Base-by-base conservation (phyloP, 495 filamentous ascomycete species). In the Peziza echinospora region DNA sequence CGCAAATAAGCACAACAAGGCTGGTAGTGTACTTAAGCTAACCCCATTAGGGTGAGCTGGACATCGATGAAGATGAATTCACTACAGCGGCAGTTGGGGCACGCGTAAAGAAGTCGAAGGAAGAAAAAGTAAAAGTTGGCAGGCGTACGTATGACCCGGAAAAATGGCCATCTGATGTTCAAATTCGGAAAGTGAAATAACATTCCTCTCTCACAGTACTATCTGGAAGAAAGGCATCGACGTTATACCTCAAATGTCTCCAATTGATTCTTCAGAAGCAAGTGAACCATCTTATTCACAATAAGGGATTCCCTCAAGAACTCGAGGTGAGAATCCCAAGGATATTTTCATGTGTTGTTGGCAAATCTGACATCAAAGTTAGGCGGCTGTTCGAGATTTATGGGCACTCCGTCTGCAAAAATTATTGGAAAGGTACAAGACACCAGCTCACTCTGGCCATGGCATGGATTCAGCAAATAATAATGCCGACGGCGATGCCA, bases 221-320 rank as follows among this genome's bases (percentile, higher is more conserved):
- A 41, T 47, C 47, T 24, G 56, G 57, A 47, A 50, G 57, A 37
- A 56, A 73, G 37, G 86, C 78, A 22, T 69, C 71, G 46, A 72
- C 79, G 49, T 69, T 93, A n/a, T 93, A 77, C 61, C 64, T 97
- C 28, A 77, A 87, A 59, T 77, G 71, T 53, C 75, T 83, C 45
- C 89, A 96, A 62, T 63, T 94, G n/a, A 73, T 97, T 24, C 63
- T 87, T 1, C 72, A 76, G 65, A 80, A 82, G 59, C 81, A 86
- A 66, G 69, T 72, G 43, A 59, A 72, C 55, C 75, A 67, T 52
- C 60, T 85, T 40, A 63, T 84, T 7, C 63, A 73, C 24, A 60
- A 65, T 7, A 72, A 73, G 55, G 67, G 70, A 0, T 72, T 82
- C 50, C 76, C 79, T 21, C 60, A 64, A 43, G 68, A 80, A 51